A percentile compares a stretch with the other conserved stretches of the same genome.
These are phyloP conservation scores for Rhizopus delemar DNA, from an alignment of 371 early-diverging fungal genomes.

Conservation along the genomic window DNA sequence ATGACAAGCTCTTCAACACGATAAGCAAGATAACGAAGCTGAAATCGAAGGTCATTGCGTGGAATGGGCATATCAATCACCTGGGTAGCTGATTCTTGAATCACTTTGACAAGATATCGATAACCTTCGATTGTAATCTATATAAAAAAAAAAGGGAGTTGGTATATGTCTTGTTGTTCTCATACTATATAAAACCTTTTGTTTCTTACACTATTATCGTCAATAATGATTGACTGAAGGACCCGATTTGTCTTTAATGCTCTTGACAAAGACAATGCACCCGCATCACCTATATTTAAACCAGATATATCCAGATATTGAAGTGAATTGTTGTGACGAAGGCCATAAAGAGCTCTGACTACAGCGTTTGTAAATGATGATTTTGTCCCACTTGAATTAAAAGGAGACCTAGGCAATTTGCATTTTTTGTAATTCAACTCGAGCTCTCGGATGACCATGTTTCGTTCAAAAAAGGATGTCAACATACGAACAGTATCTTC, in stretches of 20 bases:
- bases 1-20: conserved; percentile 32
- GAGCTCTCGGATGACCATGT: conserved; percentile 27
- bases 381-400: background rate
- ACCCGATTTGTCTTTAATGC: conserved; percentile 29
- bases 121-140: conserved; percentile 48
- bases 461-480: conserved; percentile 41
- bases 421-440: conserved; percentile 11
- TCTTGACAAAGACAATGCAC: conserved; percentile 31
- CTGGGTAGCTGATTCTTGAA: conserved; percentile 22
- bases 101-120: conserved; percentile 25
- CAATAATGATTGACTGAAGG: conserved; percentile 30
- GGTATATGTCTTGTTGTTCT: no score
- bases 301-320: conserved; percentile 36
- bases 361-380: conserved; percentile 24
- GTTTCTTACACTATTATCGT: conserved; percentile 37
- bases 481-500: conserved; percentile 38
- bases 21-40: conserved; percentile 23
- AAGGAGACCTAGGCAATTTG: background rate
- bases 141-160: background rate
- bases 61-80: conserved; percentile 36
- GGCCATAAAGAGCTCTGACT: conserved; percentile 25
- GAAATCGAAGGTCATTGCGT: conserved; percentile 33
- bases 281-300: conserved; percentile 34
- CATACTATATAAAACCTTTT: background rate
- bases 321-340: conserved; percentile 27